phyloP scores from a whole-genome alignment of 768 basidiomycete species.

The Amanita muscaria region DNA sequence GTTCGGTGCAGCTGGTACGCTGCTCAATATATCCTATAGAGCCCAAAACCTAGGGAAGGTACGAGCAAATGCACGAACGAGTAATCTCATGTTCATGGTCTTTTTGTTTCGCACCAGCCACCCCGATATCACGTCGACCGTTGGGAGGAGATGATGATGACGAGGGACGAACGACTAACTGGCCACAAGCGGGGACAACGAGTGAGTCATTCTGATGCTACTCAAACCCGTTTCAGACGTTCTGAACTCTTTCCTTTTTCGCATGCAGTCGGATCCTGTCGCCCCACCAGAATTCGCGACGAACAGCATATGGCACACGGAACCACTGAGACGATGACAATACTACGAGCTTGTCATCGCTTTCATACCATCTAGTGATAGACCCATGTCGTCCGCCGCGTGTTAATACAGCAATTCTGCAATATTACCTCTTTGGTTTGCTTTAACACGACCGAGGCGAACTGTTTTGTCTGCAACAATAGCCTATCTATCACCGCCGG shows the following conservation, averaged over 20 bases:
- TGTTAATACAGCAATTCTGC: background rate
- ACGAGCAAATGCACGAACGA: constrained; percentile 1
- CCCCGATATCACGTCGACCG: constrained; percentile 77
- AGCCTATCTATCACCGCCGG: no score
- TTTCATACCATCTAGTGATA: no score
- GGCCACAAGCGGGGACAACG: constrained; percentile 81
- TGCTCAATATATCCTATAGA: constrained; percentile 68
- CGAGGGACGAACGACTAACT: constrained; percentile 79
- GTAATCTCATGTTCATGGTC: background rate
- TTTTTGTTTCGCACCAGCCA: constrained; percentile 48
- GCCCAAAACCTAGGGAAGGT: constrained; percentile 92
- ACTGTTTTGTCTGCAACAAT: no score
- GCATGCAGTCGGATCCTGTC: constrained; percentile 55
- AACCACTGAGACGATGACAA: constrained; percentile 30
- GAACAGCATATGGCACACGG: constrained; percentile 67
- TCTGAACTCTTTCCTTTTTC: background rate
- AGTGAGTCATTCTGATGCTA: constrained; percentile 38
- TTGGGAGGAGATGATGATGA: constrained; percentile 98
- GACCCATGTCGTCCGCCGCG: background rate
- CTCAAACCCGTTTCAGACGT: background rate
- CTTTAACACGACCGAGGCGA: no score
- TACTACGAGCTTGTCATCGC: background rate
- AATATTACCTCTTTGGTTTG: background rate
- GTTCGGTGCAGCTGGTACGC: constrained; percentile 88
- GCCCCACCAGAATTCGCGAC: constrained; percentile 67